Evolutionary conservation across 2,329 filamentous ascomycete genomes (phyloP), one percentile per base, ranked within the genome.

Genomic region (Ophiostoma montium): DNA sequence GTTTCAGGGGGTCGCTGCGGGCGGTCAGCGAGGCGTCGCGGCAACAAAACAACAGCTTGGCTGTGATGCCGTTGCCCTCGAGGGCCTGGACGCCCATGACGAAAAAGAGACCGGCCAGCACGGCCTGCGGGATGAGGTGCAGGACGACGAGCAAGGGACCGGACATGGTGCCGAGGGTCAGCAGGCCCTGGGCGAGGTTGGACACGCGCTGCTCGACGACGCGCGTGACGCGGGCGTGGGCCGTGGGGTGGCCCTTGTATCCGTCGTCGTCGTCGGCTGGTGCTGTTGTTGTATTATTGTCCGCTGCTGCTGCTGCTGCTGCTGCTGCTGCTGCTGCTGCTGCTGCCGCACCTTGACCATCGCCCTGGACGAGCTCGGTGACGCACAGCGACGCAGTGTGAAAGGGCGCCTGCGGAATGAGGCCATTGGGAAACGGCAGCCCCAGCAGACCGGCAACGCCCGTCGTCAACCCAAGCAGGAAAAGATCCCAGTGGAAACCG

Each of bases 401-500:
- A 62, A 89, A 89, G 1, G 85, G 85, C 0, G 85, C 85, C 65
- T 90, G 85, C 0, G 85, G 85, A 55, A 90, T 89, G 27, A 90
- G 76, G 31, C 85, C 85, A 61, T 90, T 90, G 47, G 86, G 86
- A 56, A 86, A 86, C 1, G 85, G 86, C 11, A 90, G 72, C 15
- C 86, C 85, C 13, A 90, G 70, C 23, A 90, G 70, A 11, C 85
- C 85, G 3, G 83, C 81, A 1, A 89, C 65, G 46, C 82, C 83
- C 0, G 85, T 89, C 1, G 84, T 89, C 27, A 86, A 67, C 5
- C 86, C 86, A 1, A 90, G 77, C 30, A 90, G 76, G 65, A 88
- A 89, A 35, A 90, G 63, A 57, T 90, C 85, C 85, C 85, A 90
- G 65, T 90, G 85, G 60, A 90, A 90, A 13, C 85, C 85, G 41